phyloP scores from a whole-genome alignment of 176 grass and related monocot genomes.

The Puya raimondii region DNA sequence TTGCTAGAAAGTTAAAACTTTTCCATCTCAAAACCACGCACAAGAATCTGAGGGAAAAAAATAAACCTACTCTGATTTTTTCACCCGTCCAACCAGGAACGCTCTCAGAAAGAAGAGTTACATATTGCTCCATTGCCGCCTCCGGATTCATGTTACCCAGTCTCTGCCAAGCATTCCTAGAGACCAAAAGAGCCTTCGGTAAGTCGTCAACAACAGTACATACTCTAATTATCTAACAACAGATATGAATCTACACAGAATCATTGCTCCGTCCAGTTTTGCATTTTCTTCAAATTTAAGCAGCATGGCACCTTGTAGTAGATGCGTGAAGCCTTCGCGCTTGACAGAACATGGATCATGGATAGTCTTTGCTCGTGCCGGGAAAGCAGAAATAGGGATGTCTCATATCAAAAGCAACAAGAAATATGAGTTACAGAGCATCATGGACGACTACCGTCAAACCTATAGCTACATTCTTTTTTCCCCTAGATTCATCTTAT shows the following conservation, averaged over 20 bases:
- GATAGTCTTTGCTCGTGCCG: too few relatives aligned
- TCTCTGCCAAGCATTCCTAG: constrained; percentile 63
- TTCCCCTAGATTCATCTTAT: too few relatives aligned
- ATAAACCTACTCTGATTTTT: constrained; percentile 25
- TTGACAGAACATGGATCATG: too few relatives aligned
- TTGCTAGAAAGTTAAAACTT: not conserved
- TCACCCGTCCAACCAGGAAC: constrained; percentile 55
- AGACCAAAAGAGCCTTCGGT: constrained; percentile 14
- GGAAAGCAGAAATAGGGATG: too few relatives aligned
- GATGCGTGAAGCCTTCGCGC: too few relatives aligned
- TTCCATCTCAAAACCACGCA: not conserved
- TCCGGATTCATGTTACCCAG: constrained; percentile 72
- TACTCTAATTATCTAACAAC: not conserved
- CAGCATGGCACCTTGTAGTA: too few relatives aligned
- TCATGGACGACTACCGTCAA: too few relatives aligned
- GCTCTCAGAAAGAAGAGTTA: constrained; percentile 50
- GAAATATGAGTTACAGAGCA: too few relatives aligned
- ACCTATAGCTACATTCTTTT: too few relatives aligned
- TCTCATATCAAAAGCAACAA: too few relatives aligned
- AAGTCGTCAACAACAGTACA: constrained; percentile 8
- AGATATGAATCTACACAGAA: not conserved
- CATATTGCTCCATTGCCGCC: constrained; percentile 73
- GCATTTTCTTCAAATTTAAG: too few relatives aligned
- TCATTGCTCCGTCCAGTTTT: not conserved
- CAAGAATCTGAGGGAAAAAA: not conserved